Base-by-base conservation (phyloP, 164 flowering plant species). In the Cinnamomum chago region DNA sequence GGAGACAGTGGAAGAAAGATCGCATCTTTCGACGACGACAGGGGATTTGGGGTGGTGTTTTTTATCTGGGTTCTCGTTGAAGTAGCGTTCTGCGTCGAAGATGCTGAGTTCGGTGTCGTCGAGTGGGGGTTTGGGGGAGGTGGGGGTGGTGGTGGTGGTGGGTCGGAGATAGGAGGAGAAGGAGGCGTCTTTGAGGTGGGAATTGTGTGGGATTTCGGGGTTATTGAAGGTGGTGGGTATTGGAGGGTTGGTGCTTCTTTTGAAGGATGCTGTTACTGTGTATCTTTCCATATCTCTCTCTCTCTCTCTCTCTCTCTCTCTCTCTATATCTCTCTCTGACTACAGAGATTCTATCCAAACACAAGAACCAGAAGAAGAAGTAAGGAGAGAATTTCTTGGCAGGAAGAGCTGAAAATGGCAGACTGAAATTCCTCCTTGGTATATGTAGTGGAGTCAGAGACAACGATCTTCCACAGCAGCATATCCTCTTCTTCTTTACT, bases 21-120 rank as follows among this genome's bases (percentile, higher is more conserved):
- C 79, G 23, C 70, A 24, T 14, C 72, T 74, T 22, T 71, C 77
- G 2, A 77, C 64, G 27, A 51, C 72, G 27, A 51, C 72, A 1
- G 72, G 40, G 14, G 50, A 20, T 65, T 72, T 64, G 15, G 70
- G 79, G 67, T 24, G 58, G 18, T 51, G 62, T 15, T 73, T 80
- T 60, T 70, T 76, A 28, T 71, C 76, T 51, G 58, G 82, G 77
- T 50, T 73, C 30, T 88, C 92, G 35, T 83, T 88, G 87, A 88
- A 92, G 81, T 92, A 92, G 73, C 81, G 86, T 50, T 85, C 83
- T 0, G 95, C 97, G 20, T 90, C 92, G 47, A 92, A 92, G 40
- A 92, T 87, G 83, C 89, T 88, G 30, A 92, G 77, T 75, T 92
- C 95, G 0, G 89, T 23, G 24, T 85, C 87, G 2, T 85, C 83